phyloP scores from a whole-genome alignment of 2,329 filamentous ascomycete species.

The Hortaea werneckii region DNA sequence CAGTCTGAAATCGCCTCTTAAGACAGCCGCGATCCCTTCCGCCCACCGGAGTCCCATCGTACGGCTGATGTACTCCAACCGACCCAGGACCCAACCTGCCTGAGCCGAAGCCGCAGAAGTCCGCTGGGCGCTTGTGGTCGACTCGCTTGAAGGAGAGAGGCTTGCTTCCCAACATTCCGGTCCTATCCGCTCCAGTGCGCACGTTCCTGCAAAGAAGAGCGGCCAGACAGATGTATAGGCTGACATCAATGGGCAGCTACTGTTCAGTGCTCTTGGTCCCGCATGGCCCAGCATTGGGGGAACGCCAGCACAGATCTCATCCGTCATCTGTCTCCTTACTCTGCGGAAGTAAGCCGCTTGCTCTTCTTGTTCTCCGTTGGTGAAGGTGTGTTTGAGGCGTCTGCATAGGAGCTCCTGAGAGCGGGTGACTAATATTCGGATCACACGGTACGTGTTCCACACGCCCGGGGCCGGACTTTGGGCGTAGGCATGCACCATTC shows the following conservation, averaged over 20 bases:
- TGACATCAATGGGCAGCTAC: conserved; percentile 16
- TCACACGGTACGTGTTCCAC: conserved; percentile 19
- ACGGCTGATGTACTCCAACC: conserved; percentile 20
- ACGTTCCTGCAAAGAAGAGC: conserved; percentile 24
- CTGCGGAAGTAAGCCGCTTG: conserved; percentile 17
- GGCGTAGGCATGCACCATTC: conserved; percentile 16
- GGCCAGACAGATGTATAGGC: conserved; percentile 24
- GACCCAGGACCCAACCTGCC: conserved; percentile 21
- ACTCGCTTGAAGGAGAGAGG: background rate
- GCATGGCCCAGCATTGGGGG: conserved; percentile 21
- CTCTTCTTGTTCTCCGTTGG: conserved; percentile 8
- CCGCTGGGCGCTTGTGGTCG: background rate
- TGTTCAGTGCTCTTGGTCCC: conserved; percentile 10
- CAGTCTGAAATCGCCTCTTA: conserved; percentile 18
- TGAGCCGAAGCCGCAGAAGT: conserved; percentile 17
- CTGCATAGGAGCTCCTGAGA: conserved; percentile 18
- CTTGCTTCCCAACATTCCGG: conserved; percentile 2
- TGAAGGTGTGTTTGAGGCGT: conserved; percentile 8
- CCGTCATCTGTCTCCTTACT: conserved; percentile 20
- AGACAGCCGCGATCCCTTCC: conserved; percentile 19
- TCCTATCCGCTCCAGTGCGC: conserved; percentile 20
- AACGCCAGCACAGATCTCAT: conserved; percentile 21
- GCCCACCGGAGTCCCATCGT: conserved; percentile 21
- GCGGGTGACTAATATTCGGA: conserved; percentile 22
- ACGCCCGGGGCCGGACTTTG: conserved; percentile 11